Conservation (phyloP, 768 basidiomycete genomes). For the Tricholoma bakamatsutake region DNA sequence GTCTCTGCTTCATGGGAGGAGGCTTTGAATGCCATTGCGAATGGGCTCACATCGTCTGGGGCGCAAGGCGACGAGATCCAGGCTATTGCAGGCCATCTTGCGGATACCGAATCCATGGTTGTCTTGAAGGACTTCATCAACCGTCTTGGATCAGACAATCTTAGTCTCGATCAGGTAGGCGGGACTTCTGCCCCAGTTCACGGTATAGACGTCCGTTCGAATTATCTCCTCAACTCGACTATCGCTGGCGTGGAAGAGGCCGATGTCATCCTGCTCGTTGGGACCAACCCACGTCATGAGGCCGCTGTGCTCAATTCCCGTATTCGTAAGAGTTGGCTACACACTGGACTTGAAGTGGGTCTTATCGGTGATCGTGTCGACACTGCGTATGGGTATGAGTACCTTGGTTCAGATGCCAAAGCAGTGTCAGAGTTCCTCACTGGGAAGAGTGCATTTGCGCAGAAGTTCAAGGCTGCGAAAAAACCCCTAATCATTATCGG, state of each 20-base stretch:
- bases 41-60: slow-evolving; percentile 75
- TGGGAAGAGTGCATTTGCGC: slow-evolving; percentile 74
- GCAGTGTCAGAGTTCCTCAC: slow-evolving; percentile 72
- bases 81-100: slow-evolving; percentile 87
- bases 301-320: slow-evolving; percentile 96
- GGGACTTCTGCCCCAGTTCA: slow-evolving; percentile 68
- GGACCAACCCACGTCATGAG: slow-evolving; percentile 96
- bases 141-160: slow-evolving; percentile 92
- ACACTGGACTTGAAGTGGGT: slow-evolving; percentile 80
- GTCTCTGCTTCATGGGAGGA: slow-evolving; percentile 89
- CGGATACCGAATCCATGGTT: slow-evolving; percentile 91
- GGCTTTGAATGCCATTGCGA: slow-evolving; percentile 68
- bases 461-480: slow-evolving; percentile 86
- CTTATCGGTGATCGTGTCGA: slow-evolving; percentile 89
- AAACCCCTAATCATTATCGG: slow-evolving; percentile 92
- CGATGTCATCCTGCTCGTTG: slow-evolving; percentile 88
- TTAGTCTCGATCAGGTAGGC: slow-evolving; percentile 67
- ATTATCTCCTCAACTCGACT: slow-evolving; percentile 93
- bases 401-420: slow-evolving; percentile 73
- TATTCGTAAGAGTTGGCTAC: slow-evolving; percentile 91
- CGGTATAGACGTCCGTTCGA: slow-evolving; percentile 87
- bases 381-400: slow-evolving; percentile 89
- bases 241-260: slow-evolving; percentile 89
- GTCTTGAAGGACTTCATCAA: slow-evolving; percentile 92
- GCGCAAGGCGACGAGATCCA: slow-evolving; percentile 92